Conservation (phyloP, 2,329 filamentous ascomycete genomes). For the Aspergillus sp. region DNA sequence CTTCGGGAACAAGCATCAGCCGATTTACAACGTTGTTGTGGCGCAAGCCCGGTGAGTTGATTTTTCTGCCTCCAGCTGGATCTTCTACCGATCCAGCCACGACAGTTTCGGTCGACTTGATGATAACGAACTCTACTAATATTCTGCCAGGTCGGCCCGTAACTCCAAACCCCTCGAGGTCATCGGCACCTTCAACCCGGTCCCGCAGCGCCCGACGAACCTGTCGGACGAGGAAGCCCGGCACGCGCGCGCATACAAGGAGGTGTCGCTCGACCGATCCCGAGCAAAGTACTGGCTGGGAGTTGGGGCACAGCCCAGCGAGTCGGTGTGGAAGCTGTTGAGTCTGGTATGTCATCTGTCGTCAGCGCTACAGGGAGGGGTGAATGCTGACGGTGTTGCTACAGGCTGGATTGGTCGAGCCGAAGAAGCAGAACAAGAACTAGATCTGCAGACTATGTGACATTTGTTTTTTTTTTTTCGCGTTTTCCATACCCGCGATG, state of each 20-base stretch:
- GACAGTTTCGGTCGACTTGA: too few species aligned
- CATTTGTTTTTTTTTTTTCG: background rate
- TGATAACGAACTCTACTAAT: too few species aligned
- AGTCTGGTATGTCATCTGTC: conserved; percentile 62
- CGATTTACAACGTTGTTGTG: conserved; percentile 97
- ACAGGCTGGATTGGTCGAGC: conserved; percentile 35
- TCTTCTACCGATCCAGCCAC: too few species aligned
- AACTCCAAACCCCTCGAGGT: conserved; percentile 91
- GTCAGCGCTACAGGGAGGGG: background rate
- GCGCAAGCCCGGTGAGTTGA: conserved; percentile 75
- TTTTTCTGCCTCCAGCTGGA: background rate
- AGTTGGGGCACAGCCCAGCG: conserved; percentile 90
- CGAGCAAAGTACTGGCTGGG: conserved; percentile 94
- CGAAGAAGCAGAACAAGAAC: conserved; percentile 20
- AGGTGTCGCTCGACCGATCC: conserved; percentile 78
- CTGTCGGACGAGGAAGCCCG: conserved; percentile 45
- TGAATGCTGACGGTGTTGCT: conserved; percentile 1
- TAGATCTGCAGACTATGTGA: background rate
- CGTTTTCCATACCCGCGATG: conserved; percentile 4
- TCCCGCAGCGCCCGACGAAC: conserved; percentile 52
- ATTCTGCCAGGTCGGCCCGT: conserved; percentile 84
- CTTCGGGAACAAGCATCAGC: conserved; percentile 83
- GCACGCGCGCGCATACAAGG: conserved; percentile 74
- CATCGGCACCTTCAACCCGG: conserved; percentile 65
- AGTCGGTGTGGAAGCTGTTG: conserved; percentile 82